Base-by-base conservation (phyloP, 257 asterid genomes). In the Parsonsia alboflavescens region DNA sequence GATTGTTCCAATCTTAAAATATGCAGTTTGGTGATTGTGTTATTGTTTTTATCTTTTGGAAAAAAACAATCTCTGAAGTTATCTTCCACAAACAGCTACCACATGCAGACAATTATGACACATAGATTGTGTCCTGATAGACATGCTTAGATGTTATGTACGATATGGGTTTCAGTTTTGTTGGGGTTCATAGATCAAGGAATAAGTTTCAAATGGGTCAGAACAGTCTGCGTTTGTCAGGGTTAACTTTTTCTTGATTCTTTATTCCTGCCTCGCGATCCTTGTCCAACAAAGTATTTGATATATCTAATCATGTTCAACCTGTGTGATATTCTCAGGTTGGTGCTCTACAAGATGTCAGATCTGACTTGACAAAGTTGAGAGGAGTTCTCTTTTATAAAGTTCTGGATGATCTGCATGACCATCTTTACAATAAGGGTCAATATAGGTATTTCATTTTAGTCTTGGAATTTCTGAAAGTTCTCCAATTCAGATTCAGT, bases 271-370 rank as follows among this genome's bases (percentile, higher is more conserved):
- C 26, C 44, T 42, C 5, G 3, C n/a, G 72, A 68, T 45, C 22
- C 58, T 10, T 68, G 73, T 45, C 57, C 42, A 22, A 49, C 24
- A 12, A 22, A 24, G 26, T 45, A 22, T 68, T 44, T 26, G 15
- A 66, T 36, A 19, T 66, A 46, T 63, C 48, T 79, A 66, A 61
- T 73, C n/a, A 67, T 42, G 67, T 64, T 50, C 41, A 65, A 71
- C 71, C 77, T 77, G 70, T 74, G 45, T 63, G 24, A 56, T 77
- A 75, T 85, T 77, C 76, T 75, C 80, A 95, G 99, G 98, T 95
- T 80, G 99, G 99, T 68, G 99, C 99, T 77, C 96, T 95, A 83
- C 99, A 95, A 87, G 99, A 95, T 86, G 96, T 95, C 75, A 92
- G 98, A 77, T 88, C 99, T 65, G 99, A 95, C 83, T 85, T 95